Evolutionary conservation across 306 rosid genomes (phyloP), one percentile per base, ranked within the genome.

Genomic region (Begonia peltatifolia): DNA sequence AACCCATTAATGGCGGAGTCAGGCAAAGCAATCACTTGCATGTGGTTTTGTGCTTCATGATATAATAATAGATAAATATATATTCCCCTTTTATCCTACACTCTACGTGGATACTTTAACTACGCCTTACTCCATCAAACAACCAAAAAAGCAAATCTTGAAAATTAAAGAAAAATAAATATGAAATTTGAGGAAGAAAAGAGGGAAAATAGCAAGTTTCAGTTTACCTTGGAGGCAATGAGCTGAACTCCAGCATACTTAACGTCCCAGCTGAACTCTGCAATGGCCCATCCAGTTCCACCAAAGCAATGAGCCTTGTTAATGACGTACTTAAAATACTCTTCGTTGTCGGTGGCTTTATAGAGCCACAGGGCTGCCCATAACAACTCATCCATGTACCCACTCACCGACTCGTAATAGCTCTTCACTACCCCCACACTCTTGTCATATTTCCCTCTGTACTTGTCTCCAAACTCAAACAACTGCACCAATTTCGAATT

Each of bases 401-500:
- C 99, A 79, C 99, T 92, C 96, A 92, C 99, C 74, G 99, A 92
- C 81, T 88, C 84, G 54, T 92, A 92, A 80, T 92, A 92, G 62
- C 72, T 79, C 86, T 83, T 87, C 79, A 83, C 99, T 25, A 60
- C 94, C 46, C 70, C 88, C 63, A 92, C 73, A 61, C 93, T 81
- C 1, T 51, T 78, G 46, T 92, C 99, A 59, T 92, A 92, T 23
- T 92, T 87, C 14, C 88, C 96, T 57, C 93, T 81, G 9, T 83
- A 70, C 59, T 74, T 81, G 70, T 92, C 99, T 46, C 84, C 99
- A 59, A 92, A 92, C 54, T 80, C 93, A 61, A 92, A 92, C 78
- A 92, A 53, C 99, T 92, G 55, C 77, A 59, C 35, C 18, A 16
- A 17, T 20, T 11, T 10, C 23, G 3, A 8, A 23, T 30, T 30